Percentiles rank a stretch among this genome's conserved stretches.
Evolutionary conservation across 352 stramenopile genomes (phyloP).

Genomic region (Phytophthora pluvialis): DNA sequence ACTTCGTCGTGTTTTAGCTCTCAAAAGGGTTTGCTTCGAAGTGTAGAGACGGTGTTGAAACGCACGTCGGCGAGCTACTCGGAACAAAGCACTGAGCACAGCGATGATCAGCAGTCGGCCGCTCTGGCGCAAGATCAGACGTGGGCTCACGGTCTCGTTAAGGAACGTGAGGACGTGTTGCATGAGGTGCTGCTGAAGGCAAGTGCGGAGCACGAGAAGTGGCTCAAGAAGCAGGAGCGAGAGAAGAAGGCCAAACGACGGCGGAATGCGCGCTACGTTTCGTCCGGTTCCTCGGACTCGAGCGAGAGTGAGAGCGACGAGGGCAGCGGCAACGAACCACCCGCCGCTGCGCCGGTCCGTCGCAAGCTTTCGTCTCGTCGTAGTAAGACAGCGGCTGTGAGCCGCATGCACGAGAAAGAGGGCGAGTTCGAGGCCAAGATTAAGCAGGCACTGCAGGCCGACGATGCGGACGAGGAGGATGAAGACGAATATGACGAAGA

Average conservation of each 20-base stretch:
- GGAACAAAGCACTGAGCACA: conserved; percentile 33
- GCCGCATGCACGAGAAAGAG: conserved; percentile 65
- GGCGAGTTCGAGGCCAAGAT: conserved; percentile 64
- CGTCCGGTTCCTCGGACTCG: conserved; percentile 31
- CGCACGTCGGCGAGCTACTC: conserved; percentile 44
- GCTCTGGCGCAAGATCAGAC: conserved; percentile 54
- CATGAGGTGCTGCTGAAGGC: conserved; percentile 43
- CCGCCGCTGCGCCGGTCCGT: conserved; percentile 10
- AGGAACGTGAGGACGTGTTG: conserved; percentile 50
- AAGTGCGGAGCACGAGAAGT: conserved; percentile 42
- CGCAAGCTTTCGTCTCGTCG: conserved; percentile 57
- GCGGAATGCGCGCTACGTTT: conserved; percentile 27
- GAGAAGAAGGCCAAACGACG: conserved; percentile 41
- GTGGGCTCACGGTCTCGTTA: conserved; percentile 55
- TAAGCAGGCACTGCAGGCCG: conserved; percentile 57
- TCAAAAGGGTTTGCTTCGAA: conserved; percentile 53
- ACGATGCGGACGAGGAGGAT: conserved; percentile 48
- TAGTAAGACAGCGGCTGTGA: conserved; percentile 63
- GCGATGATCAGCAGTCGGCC: conserved; percentile 22
- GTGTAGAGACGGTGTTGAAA: conserved; percentile 54
- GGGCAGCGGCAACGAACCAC: conserved; percentile 24
- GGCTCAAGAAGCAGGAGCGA: conserved; percentile 46
- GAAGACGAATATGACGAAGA: conserved; percentile 37
- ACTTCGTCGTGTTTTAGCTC: conserved; percentile 45
- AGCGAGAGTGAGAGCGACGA: conserved; percentile 48